Evolutionary conservation across 2,329 filamentous ascomycete species (phyloP), one percentile per base, ranked within the genome.

Genomic region (Apiospora sp.): DNA sequence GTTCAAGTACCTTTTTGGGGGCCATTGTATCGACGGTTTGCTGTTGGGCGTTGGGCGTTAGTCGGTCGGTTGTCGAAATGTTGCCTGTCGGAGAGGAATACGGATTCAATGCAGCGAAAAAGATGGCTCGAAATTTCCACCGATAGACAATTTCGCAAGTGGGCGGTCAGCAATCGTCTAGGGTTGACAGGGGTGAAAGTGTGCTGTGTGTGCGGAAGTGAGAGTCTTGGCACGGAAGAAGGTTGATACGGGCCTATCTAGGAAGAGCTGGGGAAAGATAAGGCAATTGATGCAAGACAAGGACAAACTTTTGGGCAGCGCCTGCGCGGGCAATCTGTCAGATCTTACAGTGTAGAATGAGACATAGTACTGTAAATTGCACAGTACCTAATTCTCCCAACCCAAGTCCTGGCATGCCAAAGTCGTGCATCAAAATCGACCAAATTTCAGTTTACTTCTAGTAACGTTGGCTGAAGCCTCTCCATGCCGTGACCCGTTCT

Each of bases 1-100:
- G 37, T 48, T 81, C 77, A 80, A 83, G 81, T 87, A 87, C 85
- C 85, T 86, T 87, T 87, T 75, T 85, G 84, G 75, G 81, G 77
- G 78, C 82, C 83, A 84, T 85, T 79, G 71, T 41, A 14, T 41
- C 34, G 34, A n/a, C 34, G 30, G 37, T 41, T 34, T 34, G 34
- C 34, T 19, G n/a, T 61, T 19, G 58, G 58, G 30, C 30, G 58
- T 72, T 73, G 73, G 73, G 72, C 71, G 44, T 46, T 64, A 54
- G 64, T 71, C 71, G 51, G 44, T 64, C 58, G 58, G 58, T 69
- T 58, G 68, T 70, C 68, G 68, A 22, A 19, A 27, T 70, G 68
- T 64, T 64, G 34, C 68, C 68, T 34, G 68, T 70, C 68, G 68
- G 68, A 27, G 48, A 70, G 49, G 46, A 43, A 58, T 44, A 30